Evolutionary conservation across 441 rosid genomes (phyloP), one percentile per base, ranked within the genome.

Genomic region (Adansonia madagascariensis): DNA sequence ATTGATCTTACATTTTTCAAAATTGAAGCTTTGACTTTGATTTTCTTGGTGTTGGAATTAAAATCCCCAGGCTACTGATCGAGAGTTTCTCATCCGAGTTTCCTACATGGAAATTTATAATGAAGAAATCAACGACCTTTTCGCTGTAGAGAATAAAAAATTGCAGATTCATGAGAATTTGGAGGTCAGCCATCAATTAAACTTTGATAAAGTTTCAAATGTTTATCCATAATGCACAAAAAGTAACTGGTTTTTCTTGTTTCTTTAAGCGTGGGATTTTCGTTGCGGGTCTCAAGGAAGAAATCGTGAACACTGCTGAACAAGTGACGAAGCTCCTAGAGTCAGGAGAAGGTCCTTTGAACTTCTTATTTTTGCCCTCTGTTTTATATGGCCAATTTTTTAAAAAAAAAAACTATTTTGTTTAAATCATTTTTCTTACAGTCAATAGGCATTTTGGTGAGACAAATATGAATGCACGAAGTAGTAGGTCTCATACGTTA

Each of bases 401-500:
- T 63, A 2, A 8, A 24, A 8, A 49, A 4, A 44, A 53, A 2
- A 35, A 2, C 1, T 31, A 31, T 50, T 56, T 20, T 11, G 39
- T 35, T 49, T 64, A 35, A 31, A 2, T 76, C 79, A 9, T 17
- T 7, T 20, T 3, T 17, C 47, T 78, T 63, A 75, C 77, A 90
- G 99, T 83, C 77, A 95, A 95, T 83, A 87, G 99, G 77, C 98
- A 94, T 79, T 92, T 96, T 80, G 97, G 98, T 0, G 98, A 91
- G 89, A 96, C 99, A 77, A 96, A 94, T 82, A 96, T 96, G 98
- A 96, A 94, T 78, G 89, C 85, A 75, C 91, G 91, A 27, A 96
- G 99, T 82, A 96, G 99, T 84, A 92, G 97, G 75, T 96, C 99
- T 15, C 99, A 96, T 87, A 92, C 97, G 6, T 91, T 96, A 80